Evolutionary conservation across 768 basidiomycete genomes (phyloP).

Genomic region (Tephrocybe sp.): DNA sequence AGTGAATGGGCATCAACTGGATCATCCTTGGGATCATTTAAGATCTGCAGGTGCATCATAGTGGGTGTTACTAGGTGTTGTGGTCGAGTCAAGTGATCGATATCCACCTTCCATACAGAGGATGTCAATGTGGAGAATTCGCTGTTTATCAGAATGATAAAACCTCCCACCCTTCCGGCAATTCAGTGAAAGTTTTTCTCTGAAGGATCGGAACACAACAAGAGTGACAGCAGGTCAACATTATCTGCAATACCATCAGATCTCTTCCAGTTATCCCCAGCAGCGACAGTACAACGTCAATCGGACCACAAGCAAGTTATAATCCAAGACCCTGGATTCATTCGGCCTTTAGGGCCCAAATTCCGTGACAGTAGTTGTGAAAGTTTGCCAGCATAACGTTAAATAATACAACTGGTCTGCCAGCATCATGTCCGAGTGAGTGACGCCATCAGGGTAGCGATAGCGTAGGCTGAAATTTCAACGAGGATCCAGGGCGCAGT

Average conservation of each 20-base stretch:
- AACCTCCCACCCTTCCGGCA: slow-evolving; percentile 9
- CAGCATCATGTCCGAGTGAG: neutral
- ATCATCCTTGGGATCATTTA: too few species aligned
- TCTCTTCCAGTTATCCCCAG: slow-evolving; percentile 2
- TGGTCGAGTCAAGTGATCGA: too few species aligned
- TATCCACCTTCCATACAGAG: too few species aligned
- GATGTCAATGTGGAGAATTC: neutral
- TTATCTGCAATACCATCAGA: slow-evolving; percentile 17
- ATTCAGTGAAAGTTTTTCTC: slow-evolving; percentile 4
- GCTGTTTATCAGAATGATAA: neutral
- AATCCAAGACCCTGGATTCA: neutral
- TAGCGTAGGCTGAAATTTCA: neutral
- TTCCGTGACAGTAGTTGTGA: neutral
- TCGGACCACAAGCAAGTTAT: neutral
- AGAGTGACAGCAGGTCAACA: slow-evolving; percentile 6
- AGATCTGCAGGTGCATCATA: too few species aligned
- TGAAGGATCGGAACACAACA: slow-evolving; percentile 10
- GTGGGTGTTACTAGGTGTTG: too few species aligned
- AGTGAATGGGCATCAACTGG: too few species aligned
- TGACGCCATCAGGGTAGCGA: neutral
- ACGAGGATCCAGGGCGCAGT: too few species aligned
- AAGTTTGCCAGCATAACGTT: neutral
- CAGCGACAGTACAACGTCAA: slow-evolving; percentile 4
- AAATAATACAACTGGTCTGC: neutral
- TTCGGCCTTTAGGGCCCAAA: slow-evolving; percentile 6